Evolutionary conservation across 805 yeast species (phyloP).

Genomic region (Metschnikowia noctiluminum): DNA sequence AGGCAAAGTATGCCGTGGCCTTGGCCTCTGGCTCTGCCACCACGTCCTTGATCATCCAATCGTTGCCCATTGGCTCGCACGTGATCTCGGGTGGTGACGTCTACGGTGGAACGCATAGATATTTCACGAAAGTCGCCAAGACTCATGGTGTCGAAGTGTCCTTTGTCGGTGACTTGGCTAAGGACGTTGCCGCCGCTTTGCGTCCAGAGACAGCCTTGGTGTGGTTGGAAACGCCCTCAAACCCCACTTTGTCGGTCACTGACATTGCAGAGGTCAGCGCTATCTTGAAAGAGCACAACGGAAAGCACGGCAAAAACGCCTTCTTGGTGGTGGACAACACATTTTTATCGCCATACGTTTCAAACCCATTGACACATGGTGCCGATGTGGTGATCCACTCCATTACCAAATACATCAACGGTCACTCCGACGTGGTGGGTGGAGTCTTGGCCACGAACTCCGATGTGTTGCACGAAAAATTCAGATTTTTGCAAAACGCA

Average conservation of each 20-base stretch:
- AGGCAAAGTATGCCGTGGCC: slow-evolving; percentile 72
- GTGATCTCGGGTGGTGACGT: slow-evolving; percentile 81
- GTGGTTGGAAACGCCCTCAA: slow-evolving; percentile 88
- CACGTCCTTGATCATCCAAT: slow-evolving; percentile 73
- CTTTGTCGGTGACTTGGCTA: slow-evolving; percentile 62
- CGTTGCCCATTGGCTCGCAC: slow-evolving; percentile 68
- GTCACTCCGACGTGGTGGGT: slow-evolving; percentile 88
- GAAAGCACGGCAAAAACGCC: slow-evolving; percentile 48
- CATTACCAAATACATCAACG: slow-evolving; percentile 86
- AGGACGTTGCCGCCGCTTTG: slow-evolving; percentile 55
- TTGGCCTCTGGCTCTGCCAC: slow-evolving; percentile 85
- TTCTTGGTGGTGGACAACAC: slow-evolving; percentile 82
- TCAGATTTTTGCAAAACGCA: slow-evolving; percentile 81
- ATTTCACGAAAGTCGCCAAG: slow-evolving; percentile 80
- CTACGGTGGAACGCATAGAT: slow-evolving; percentile 89
- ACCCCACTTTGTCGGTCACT: slow-evolving; percentile 80
- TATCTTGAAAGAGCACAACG: slow-evolving; percentile 45
- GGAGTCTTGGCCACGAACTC: slow-evolving; percentile 76
- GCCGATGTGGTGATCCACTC: slow-evolving; percentile 88
- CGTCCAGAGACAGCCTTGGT: slow-evolving; percentile 66
- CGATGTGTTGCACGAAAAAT: slow-evolving; percentile 55
- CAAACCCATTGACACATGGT: slow-evolving; percentile 78
- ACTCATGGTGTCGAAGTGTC: slow-evolving; percentile 71
- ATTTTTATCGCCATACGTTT: slow-evolving; percentile 81
- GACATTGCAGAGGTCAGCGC: slow-evolving; percentile 63